Base-by-base conservation (phyloP, 257 asterid genomes). In the Fraxinus cuspidata region DNA sequence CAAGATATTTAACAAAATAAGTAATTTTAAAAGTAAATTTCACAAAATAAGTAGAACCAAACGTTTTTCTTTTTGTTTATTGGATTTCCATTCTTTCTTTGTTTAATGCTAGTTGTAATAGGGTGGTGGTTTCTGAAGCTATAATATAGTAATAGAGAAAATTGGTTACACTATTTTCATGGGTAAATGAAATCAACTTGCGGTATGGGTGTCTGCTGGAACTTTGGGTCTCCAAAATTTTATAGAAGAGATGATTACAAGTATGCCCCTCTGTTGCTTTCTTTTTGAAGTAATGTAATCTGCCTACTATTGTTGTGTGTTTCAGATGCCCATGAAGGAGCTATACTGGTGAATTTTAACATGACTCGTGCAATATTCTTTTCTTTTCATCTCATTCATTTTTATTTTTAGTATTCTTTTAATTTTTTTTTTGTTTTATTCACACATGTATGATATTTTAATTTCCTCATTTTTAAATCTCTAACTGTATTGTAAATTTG, bases 231-330 rank as follows among this genome's bases (percentile, higher is more conserved):
- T 76, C 74, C 76, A 65, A 78, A 66, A 75, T 81, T 80, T 74
- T n/a, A 47, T 16, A 5, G 29, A 67, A 27, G 73, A 16, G 64
- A 68, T 70, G 74, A 69, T 84, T 81, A 78, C 88, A 74, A 53
- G 76, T 56, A 65, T 82, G 77, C 87, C 90, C 87, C 80, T 56
- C 40, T 73, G 37, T 77, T 15, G 68, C 11, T 32, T 80, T 15
- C n/a, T 16, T 12, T 15, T 16, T 47, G n/a, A 0, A 15, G 3
- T 51, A 51, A 51, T 51, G 19, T 51, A 49, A 51, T 51, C 21
- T 51, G 63, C 25, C 23, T 19, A 19, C 10, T 51, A 6, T 4
- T 18, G 63, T 19, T 53, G 9, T 53, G 58, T 49, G 64, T 53
- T 53, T 53, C 64, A 18, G 11, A 53, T 53, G 64, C 64, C 64